Evolutionary conservation across 306 rosid genomes (phyloP), one percentile per base, ranked within the genome.

Genomic region (Acacia confusa): DNA sequence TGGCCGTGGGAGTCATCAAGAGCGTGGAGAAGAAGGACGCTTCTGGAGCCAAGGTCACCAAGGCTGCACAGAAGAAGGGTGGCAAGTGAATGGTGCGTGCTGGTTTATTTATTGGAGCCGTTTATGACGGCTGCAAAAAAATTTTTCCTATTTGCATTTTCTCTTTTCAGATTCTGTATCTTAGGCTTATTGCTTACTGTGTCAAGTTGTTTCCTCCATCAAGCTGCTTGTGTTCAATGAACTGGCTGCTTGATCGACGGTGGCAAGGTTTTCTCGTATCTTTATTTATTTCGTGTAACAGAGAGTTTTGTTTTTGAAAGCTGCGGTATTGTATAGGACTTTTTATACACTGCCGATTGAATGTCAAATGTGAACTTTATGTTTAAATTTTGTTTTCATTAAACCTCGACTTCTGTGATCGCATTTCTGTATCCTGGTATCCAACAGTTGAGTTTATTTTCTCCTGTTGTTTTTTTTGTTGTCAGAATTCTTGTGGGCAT

Each of bases 1-100:
- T 94, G 72, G 98, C 98, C 32, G 98, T 94, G 1, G 97, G 98
- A 55, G 98, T 94, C 74, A 89, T 94, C 86, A 94, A 94, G 89
- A 76, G 71, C 9, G 97, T 92, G 17, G 98, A 94, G 82, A 94
- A 94, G 98, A 94, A 94, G 93, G 98, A 94, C 2, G 86, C 98
- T 0, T 43, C 74, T 4, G 95, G 94, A 12, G 94, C 92, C 25
- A 94, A 94, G 91, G 81, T 89, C 10, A 85, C 64, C 64, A 57
- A 57, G 64, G 86, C 97, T 36, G 97, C 98, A 0, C 89, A 80
- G 55, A 94, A 94, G 94, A 94, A 92, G 82, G 38, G 63, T 27
- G 68, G 81, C 72, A 94, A 94, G 83, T 89, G 96, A 94, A 82
- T 74, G 0, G 89, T 83, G 91, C 89, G 58, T 81, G 71, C 64